phyloP scores from a whole-genome alignment of 768 basidiomycete species.

The Asterophora lycoperdoides region DNA sequence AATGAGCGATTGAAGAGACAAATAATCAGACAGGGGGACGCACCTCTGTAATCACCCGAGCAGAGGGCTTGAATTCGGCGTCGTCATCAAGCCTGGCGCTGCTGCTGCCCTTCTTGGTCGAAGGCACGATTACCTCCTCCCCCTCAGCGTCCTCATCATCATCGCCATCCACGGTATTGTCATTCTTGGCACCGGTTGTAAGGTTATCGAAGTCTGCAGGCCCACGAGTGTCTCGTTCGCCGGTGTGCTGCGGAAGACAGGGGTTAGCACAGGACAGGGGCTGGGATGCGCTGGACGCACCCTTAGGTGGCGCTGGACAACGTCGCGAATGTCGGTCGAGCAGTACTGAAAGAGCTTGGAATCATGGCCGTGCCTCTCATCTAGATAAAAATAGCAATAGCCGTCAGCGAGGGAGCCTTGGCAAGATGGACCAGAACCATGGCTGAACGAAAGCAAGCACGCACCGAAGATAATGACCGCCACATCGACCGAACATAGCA shows the following conservation, averaged over 20 bases:
- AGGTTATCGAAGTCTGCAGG: constrained; percentile 30
- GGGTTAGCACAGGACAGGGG: background rate
- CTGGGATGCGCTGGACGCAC: constrained; percentile 13
- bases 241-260: constrained; percentile 24
- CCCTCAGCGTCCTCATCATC: constrained; percentile 19
- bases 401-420: constrained; percentile 11
- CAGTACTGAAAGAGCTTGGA: constrained; percentile 71
- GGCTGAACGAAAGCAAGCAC: background rate
- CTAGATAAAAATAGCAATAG: constrained; percentile 20
- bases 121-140: constrained; percentile 12
- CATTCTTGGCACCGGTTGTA: constrained; percentile 2
- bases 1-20: background rate
- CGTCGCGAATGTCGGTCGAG: constrained; percentile 52
- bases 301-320: constrained; percentile 56
- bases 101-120: background rate
- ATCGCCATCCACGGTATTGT: constrained; percentile 23
- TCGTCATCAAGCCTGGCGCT: constrained; percentile 5
- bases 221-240: constrained; percentile 33
- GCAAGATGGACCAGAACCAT: constrained; percentile 3
- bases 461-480: constrained; percentile 17
- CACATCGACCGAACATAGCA: constrained; percentile 16
- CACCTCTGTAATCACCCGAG: constrained; percentile 12
- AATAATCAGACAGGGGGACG: background rate
- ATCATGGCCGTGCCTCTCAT: constrained; percentile 39
- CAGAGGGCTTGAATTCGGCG: constrained; percentile 9